Conservation (phyloP, 1,284 basidiomycete genomes). For the Marasmius tenuissimus region DNA sequence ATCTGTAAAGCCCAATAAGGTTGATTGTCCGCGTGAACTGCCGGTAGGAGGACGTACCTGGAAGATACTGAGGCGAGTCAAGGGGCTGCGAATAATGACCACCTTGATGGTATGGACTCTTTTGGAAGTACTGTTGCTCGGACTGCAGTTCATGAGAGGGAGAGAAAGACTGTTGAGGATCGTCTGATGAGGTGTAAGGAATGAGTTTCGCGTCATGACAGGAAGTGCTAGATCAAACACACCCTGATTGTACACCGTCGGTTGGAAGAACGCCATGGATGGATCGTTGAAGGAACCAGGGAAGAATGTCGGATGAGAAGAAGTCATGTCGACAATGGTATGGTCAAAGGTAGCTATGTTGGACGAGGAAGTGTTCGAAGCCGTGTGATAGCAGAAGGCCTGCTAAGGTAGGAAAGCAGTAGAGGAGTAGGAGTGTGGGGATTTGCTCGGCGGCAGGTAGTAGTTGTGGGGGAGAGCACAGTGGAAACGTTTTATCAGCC, state of each 20-base stretch:
- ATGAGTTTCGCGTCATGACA: neutral
- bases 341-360: neutral
- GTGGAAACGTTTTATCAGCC: neutral
- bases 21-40: neutral
- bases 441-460: neutral
- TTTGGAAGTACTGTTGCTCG: neutral
- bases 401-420: neutral
- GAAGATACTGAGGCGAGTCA: neutral
- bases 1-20: neutral
- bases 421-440: neutral
- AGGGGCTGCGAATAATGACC: neutral
- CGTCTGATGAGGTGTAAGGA: neutral
- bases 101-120: neutral
- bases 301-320: slow-evolving; percentile 1
- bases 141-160: neutral
- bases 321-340: neutral
- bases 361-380: neutral
- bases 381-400: neutral
- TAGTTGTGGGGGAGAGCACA: neutral
- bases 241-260: neutral
- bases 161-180: neutral
- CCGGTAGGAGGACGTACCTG: neutral
- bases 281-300: slow-evolving; percentile 2
- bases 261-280: neutral
- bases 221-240: neutral